Base-by-base conservation (phyloP, 176 grass and related monocot genomes). In the Juncus inflexus region DNA sequence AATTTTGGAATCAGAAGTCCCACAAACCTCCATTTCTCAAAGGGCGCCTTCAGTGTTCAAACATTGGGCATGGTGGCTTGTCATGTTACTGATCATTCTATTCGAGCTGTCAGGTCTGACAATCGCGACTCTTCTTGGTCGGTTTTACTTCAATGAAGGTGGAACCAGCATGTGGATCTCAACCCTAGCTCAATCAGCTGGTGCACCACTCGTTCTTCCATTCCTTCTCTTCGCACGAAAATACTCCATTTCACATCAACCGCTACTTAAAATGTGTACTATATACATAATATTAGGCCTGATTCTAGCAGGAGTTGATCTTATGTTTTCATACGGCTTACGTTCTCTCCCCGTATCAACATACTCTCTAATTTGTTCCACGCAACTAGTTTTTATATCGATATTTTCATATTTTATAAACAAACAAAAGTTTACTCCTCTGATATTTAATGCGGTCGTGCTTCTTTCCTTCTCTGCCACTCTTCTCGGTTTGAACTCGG, bases 311-410 rank as follows among this genome's bases (percentile, higher is more conserved):
- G 87, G 69, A 1, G 91, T 90, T 4, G 78, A 88, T 80, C 74
- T 96, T 57, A 97, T 97, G 92, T 97, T 91, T 79, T 91, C 92
- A 51, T 91, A 91, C 45, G 87, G 92, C 37, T 74, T 97, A 3
- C 55, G 90, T 4, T 97, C 89, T 66, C 82, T 96, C 74, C 91
- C 84, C 9, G 87, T 96, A 16, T 96, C 91, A 8, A 96, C 91
- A 1, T 96, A 90, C 66, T 91, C 92, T 1, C 84, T 97, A 52
- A 75, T 97, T n/a, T 97, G 92, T 55, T 81, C 92, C 60, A 97
- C 79, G 66, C 92, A 97, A 81, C 74, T 97, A 12, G 92, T 79
- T 65, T 97, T 91, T 84, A 91, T 91, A 70, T 80, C 84, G 4
- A 59, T 91, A 67, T 91, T 91, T 71, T 92, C 85, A 28, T 86